Evolutionary conservation across 768 basidiomycete genomes (phyloP), one percentile per base, ranked within the genome.

Genomic region (Russula earlei): DNA sequence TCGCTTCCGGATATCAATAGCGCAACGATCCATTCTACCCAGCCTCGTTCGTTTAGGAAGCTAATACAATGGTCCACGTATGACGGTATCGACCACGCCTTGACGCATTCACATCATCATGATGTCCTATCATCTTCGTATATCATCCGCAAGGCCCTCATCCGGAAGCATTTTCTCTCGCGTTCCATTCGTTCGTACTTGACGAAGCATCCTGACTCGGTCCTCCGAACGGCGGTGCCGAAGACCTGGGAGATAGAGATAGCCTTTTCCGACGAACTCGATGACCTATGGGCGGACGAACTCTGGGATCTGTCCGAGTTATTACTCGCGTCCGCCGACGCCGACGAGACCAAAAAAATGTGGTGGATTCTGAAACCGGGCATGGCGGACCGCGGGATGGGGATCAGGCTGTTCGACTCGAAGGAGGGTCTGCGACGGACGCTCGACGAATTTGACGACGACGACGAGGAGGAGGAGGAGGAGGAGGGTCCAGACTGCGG

Each of bases 331-430:
- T n/a, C n/a, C n/a, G n/a, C n/a, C n/a, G n/a, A n/a, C n/a, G n/a
- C n/a, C n/a, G n/a, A n/a, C n/a, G n/a, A n/a, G n/a, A n/a, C n/a
- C n/a, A n/a, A n/a, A n/a, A n/a, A n/a, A n/a, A 36, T 9, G 34
- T 40, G 22, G 95, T 98, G 85, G 80, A 95, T 99, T 58, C 71
- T 99, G 49, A 99, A 99, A 72, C 94, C 96, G 44, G 91, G 92
- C 17, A 95, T 99, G 89, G 86, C 93, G 1, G 94, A 98, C 72
- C 80, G 91, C 48, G 96, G 93, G 12, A 91, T 91, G 77, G 96
- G 95, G 2, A 93, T 99, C 61, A 73, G 93, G 43, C 71, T 99
- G 45, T 97, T 99, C 70, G 81, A 85, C 50, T 84, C 78, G 52
- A 86, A 86, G 68, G 79, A 80, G 12, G 73, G 79, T 31, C 74